These are phyloP conservation scores for Russula brevipes DNA, from an alignment of 768 basidiomycete genomes.

Conservation along the genomic window DNA sequence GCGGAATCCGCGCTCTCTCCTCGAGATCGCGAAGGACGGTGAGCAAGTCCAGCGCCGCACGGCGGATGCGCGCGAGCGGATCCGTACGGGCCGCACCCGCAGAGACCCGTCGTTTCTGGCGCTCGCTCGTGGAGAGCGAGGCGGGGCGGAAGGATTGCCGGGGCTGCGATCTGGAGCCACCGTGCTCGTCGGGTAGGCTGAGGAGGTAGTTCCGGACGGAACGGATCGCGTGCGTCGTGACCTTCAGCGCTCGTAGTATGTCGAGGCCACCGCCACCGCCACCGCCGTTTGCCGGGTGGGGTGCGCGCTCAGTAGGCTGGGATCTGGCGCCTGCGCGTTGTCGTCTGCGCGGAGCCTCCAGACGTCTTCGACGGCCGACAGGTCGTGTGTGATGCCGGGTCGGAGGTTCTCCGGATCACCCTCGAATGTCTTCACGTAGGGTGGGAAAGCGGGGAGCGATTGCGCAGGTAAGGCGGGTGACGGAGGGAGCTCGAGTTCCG, in stretches of 20 bases:
- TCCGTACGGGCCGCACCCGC: conserved; percentile 42
- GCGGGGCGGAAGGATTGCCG: conserved; percentile 49
- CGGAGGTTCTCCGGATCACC: conserved; percentile 74
- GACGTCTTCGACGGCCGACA: conserved; percentile 53
- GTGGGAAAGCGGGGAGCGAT: conserved; percentile 43
- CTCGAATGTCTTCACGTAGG: conserved; percentile 59
- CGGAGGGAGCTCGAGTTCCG: conserved; percentile 62
- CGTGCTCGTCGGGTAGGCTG: conserved; percentile 65
- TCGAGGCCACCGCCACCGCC: conserved; percentile 37
- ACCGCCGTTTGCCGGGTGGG: neutral
- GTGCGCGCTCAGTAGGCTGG: conserved; percentile 13
- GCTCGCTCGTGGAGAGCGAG: conserved; percentile 34
- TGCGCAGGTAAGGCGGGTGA: conserved; percentile 54
- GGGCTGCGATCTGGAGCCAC: conserved; percentile 29
- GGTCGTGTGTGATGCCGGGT: conserved; percentile 72
- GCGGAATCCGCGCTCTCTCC: conserved; percentile 66
- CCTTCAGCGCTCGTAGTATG: conserved; percentile 67
- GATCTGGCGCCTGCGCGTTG: neutral
- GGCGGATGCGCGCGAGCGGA: conserved; percentile 64
- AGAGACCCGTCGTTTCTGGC: conserved; percentile 35
- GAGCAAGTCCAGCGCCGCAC: conserved; percentile 79
- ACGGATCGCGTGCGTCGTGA: conserved; percentile 75
- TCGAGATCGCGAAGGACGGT: conserved; percentile 75
- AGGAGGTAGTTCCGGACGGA: conserved; percentile 80
- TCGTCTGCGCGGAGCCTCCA: conserved; percentile 48